Percentiles rank a stretch among this genome's conserved stretches.
Evolutionary conservation across 139 green algal species (phyloP).

Genomic region (Volvox reticuliferus): DNA sequence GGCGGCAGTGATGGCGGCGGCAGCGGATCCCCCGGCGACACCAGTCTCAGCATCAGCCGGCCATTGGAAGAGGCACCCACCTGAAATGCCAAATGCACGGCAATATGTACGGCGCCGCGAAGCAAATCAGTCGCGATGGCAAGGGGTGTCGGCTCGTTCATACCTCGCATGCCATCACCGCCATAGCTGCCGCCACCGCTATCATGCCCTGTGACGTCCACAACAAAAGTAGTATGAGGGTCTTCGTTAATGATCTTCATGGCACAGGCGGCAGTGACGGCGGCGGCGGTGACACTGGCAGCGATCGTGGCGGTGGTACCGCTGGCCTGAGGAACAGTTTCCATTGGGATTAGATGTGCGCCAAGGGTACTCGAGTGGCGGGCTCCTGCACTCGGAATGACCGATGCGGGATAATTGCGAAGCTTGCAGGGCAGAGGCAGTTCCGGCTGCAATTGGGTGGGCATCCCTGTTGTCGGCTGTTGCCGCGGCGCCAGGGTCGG

Average conservation of each 20-base stretch:
- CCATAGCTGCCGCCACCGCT: neutral
- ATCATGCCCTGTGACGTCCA: neutral
- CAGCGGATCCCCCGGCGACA: neutral
- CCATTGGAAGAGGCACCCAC: neutral
- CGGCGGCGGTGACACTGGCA: neutral
- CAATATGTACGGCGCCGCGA: neutral
- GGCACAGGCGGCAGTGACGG: neutral
- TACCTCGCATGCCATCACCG: neutral
- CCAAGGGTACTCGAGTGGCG: neutral
- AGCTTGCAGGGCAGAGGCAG: neutral
- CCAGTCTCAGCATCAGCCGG: slow-evolving; percentile 21
- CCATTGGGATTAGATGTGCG: neutral
- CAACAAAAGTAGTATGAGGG: neutral
- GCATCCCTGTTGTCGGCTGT: neutral
- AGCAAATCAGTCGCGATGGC: neutral
- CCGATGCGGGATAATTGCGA: neutral
- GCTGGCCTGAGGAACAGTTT: neutral
- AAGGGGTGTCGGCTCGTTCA: too few relatives aligned
- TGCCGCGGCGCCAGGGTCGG: neutral
- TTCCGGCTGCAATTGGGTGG: neutral
- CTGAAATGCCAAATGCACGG: slow-evolving; percentile 7
- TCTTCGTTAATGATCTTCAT: neutral
- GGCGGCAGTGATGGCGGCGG: neutral
- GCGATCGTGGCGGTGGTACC: neutral
- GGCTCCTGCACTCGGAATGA: neutral